These are phyloP conservation scores for Acorus gramineus DNA, from an alignment of 106 monocot genomes.

Conservation along the genomic window DNA sequence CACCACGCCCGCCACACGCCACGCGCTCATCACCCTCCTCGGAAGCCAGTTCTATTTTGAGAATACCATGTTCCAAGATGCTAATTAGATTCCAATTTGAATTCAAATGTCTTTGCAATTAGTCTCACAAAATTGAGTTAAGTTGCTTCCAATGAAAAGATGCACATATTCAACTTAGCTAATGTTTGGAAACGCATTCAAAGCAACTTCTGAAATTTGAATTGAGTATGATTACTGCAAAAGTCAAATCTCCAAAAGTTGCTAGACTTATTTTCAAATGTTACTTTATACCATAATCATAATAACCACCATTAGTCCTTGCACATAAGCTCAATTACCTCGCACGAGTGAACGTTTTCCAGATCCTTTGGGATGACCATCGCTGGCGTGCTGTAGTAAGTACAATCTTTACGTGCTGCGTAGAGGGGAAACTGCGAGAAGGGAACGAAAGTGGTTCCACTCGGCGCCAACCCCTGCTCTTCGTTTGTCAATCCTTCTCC, in stretches of 20 bases:
- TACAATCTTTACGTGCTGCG: conserved; percentile 24
- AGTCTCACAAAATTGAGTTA: too few relatives aligned
- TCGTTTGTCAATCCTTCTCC: conserved; percentile 38
- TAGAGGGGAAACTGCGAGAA: conserved; percentile 60
- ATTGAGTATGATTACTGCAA: too few relatives aligned
- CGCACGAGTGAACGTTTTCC: conserved; percentile 67
- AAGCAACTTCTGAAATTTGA: too few relatives aligned
- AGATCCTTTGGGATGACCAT: conserved; percentile 42
- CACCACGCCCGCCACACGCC: conserved; percentile 69
- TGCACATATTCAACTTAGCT: too few relatives aligned
- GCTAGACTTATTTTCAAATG: too few relatives aligned
- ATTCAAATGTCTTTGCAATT: not conserved
- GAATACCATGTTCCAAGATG: not conserved
- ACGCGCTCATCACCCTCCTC: conserved; percentile 83
- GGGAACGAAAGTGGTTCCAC: conserved; percentile 42
- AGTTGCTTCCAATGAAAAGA: too few relatives aligned
- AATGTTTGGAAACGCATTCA: too few relatives aligned
- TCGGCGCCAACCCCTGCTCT: conserved; percentile 33
- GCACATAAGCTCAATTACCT: conserved; percentile 30
- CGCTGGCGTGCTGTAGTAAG: conserved; percentile 57
- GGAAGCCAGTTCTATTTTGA: conserved; percentile 74
- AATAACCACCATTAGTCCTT: not conserved
- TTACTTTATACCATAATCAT: too few relatives aligned
- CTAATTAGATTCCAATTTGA: not conserved
- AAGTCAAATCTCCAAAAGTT: too few relatives aligned